Base-by-base conservation (phyloP, 108 stramenopile genomes). In the Discostella pseudostelligera region DNA sequence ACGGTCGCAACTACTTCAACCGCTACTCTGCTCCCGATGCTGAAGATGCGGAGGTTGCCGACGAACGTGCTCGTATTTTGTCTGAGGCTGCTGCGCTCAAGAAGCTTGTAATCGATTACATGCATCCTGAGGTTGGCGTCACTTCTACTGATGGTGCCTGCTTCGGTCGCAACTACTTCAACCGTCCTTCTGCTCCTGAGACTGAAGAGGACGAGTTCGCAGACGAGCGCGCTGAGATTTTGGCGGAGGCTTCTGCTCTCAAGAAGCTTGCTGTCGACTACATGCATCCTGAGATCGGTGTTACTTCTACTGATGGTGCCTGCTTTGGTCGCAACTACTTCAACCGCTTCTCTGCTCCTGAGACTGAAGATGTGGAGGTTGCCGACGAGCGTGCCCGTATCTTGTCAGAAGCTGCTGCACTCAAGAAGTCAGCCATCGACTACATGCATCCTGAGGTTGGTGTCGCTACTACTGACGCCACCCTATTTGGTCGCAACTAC, bases 61-160 rank as follows among this genome's bases (percentile, higher is more conserved):
- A 81, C 8, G 84, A 84, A 47, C 83, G 81, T 1, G 69, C 48
- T 6, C 50, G 35, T 12, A 57, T 86, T 55, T 21, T 88, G 17
- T 74, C 67, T 0, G 87, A 88, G 46, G 79, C 78, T 9, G 64
- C 49, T 24, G 57, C 53, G 1, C 63, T 90, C 44, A 87, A 87
- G 81, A 44, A 85, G 72, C 26, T 69, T 19, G 88, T 85, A 11
- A 66, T 58, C 36, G 72, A 69, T 46, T 84, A 81, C 51, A 12
- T 82, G 54, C 83, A 89, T 48, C 88, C 88, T 16, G 87, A 85
- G 63, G 26, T 54, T 25, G 78, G 79, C 14, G 71, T 89, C n/a
- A 80, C 81, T 0, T 44, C 22, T n/a, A 64, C 65, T 16, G 80
- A 83, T 67, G 40, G 70, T 16, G 35, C 45, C 10, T 70, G 68